Evolutionary conservation across 2,329 filamentous ascomycete genomes (phyloP), one percentile per base, ranked within the genome.

Genomic region (Colletotrichum sublineola): DNA sequence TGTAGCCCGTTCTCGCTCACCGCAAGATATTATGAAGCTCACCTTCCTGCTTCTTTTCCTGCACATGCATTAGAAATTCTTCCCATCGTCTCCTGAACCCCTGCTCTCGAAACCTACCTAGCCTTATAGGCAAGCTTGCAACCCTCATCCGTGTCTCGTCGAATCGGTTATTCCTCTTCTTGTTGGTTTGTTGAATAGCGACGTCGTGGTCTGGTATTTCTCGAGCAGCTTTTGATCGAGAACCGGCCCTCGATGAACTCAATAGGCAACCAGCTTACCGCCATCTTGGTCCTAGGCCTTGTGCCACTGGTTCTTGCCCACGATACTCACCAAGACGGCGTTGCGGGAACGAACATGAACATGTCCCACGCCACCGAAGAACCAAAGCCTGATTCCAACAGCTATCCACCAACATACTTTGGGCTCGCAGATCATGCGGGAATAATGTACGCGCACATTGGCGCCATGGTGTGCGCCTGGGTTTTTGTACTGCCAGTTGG

Each of bases 401-500:
- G 75, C 65, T 83, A 84, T 58, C 80, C 84, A 11, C 81, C 83
- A n/a, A 90, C 85, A 70, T 93, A 93, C 79, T 92, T 92, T 81
- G 80, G 86, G 33, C 84, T 90, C 68, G 77, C 84, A 0, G 85
- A 89, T 36, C 84, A 90, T 77, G 82, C 79, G 9, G 81, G 83
- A 18, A 81, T 88, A 75, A 91, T 96, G 76, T 86, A 93, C 77
- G 88, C 88, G 69, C 94, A 96, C 78, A 92, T 95, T 68, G 84
- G 81, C 6, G 83, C 94, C 57, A 94, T 95, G 91, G 82, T 90
- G 2, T 68, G 93, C 11, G 89, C 88, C 11, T 96, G 94, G 94
- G 86, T 93, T 46, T 86, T 95, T 67, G 78, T 93, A 61, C 85
- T 96, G 67, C 94, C 94, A 63, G 81, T 92, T 72, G 91, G 93